Percentiles rank a stretch among this genome's conserved stretches.
Conservation (phyloP, 2,329 filamentous ascomycete genomes). For the Lachnellula subtilissima region DNA sequence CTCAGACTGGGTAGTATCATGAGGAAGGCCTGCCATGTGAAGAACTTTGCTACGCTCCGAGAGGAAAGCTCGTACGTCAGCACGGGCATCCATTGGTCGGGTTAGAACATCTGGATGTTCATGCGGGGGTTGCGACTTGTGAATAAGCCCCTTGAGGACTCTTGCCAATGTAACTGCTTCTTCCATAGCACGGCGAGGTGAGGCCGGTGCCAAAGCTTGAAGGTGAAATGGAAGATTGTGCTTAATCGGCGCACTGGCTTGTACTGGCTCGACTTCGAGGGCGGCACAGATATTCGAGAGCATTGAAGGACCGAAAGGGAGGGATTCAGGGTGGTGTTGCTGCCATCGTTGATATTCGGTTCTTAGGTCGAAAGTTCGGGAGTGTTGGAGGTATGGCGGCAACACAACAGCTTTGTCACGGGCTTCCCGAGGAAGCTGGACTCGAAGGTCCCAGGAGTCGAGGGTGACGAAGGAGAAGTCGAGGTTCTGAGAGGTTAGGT, state of each 20-base stretch:
- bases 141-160: constrained; percentile 85
- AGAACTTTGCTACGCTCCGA: constrained; percentile 96
- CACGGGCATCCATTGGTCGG: constrained; percentile 91
- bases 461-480: constrained; percentile 98
- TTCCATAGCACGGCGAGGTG: constrained; percentile 93
- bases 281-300: constrained; percentile 97
- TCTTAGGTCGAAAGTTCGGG: constrained; percentile 90
- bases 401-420: constrained; percentile 97
- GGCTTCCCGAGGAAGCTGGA: constrained; percentile 94
- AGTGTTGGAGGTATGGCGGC: constrained; percentile 95
- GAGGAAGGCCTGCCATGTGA: constrained; percentile 94
- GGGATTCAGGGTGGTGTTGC: constrained; percentile 93
- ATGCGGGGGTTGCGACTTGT: constrained; percentile 90
- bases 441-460: constrained; percentile 96
- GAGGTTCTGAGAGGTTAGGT: constrained; percentile 82
- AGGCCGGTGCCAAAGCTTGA: constrained; percentile 91
- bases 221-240: constrained; percentile 98
- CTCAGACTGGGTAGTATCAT: constrained; percentile 97
- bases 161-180: constrained; percentile 91
- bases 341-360: constrained; percentile 99
- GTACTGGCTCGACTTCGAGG: constrained; percentile 94
- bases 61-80: constrained; percentile 92
- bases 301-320: constrained; percentile 93
- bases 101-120: constrained; percentile 94
- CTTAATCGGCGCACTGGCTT: constrained; percentile 96